Conservation (phyloP, 768 basidiomycete species). For the Dioszegia aurantiaca region DNA sequence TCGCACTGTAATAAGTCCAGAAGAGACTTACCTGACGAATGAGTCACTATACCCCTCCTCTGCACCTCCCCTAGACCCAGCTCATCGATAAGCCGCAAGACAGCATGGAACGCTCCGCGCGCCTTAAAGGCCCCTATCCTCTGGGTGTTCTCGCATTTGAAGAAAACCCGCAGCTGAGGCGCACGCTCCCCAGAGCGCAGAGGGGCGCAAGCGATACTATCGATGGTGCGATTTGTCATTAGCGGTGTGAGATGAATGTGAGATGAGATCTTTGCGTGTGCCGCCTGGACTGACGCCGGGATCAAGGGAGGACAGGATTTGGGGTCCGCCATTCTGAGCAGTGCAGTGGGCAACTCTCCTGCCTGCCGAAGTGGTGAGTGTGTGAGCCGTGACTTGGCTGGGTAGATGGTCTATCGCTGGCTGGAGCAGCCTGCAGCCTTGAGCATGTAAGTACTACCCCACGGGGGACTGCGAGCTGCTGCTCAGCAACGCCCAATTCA, state of each 20-base stretch:
- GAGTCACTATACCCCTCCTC: conserved; percentile 33
- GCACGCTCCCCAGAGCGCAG: not conserved
- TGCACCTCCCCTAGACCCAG: conserved; percentile 30
- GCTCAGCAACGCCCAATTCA: no score
- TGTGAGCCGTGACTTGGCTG: no score
- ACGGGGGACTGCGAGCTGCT: no score
- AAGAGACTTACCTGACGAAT: conserved; percentile 43
- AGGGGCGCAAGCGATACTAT: conserved; percentile 20
- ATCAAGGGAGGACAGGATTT: conserved; percentile 22
- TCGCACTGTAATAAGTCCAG: no score
- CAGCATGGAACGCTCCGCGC: conserved; percentile 36
- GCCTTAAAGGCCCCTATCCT: conserved; percentile 44
- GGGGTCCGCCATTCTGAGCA: conserved; percentile 25
- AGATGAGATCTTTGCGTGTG: conserved; percentile 24
- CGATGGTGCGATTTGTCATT: conserved; percentile 22
- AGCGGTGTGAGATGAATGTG: conserved; percentile 39
- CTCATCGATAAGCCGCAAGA: conserved; percentile 27
- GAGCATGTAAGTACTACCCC: no score
- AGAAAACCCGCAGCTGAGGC: conserved; percentile 27
- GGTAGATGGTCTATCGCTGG: no score
- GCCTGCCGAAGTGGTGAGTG: no score
- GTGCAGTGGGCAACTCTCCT: no score
- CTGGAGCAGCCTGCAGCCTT: no score
- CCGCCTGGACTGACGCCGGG: conserved; percentile 24
- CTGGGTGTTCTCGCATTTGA: conserved; percentile 44